phyloP scores from a whole-genome alignment of 306 rosid genomes.

The Macrotyloma uniflorum region DNA sequence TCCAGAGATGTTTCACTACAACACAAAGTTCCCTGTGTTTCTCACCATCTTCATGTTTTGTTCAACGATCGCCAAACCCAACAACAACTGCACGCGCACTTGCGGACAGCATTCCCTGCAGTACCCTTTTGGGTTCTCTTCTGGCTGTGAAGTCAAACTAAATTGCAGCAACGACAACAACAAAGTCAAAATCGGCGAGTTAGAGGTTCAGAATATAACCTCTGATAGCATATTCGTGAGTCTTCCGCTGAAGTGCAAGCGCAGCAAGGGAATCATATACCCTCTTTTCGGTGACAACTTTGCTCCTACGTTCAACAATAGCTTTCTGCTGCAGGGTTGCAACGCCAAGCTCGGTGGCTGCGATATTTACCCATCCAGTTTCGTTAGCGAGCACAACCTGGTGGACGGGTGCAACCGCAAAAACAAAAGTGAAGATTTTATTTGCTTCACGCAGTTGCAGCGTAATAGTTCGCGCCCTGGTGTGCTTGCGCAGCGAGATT shows the following conservation, averaged over 20 bases:
- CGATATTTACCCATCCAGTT: constrained; percentile 32
- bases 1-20: constrained; percentile 45
- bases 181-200: constrained; percentile 39
- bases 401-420: constrained; percentile 25
- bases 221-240: constrained; percentile 53
- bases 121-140: constrained; percentile 73
- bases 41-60: constrained; percentile 42
- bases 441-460: constrained; percentile 50
- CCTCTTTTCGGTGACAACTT: constrained; percentile 47
- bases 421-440: constrained; percentile 15
- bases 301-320: constrained; percentile 55
- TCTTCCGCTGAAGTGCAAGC: constrained; percentile 55
- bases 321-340: constrained; percentile 59
- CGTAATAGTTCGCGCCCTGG: background rate
- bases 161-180: constrained; percentile 25
- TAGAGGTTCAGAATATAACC: constrained; percentile 55
- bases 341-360: constrained; percentile 34
- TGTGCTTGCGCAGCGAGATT: background rate
- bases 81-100: background rate
- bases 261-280: background rate
- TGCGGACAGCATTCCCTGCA: constrained; percentile 49
- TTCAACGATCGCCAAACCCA: constrained; percentile 39
- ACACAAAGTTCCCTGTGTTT: constrained; percentile 5
- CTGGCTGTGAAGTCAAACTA: constrained; percentile 46
- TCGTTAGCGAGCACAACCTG: constrained; percentile 9